Conservation (phyloP, 2,329 filamentous ascomycete species). For the Aspergillus puulaauensis region DNA sequence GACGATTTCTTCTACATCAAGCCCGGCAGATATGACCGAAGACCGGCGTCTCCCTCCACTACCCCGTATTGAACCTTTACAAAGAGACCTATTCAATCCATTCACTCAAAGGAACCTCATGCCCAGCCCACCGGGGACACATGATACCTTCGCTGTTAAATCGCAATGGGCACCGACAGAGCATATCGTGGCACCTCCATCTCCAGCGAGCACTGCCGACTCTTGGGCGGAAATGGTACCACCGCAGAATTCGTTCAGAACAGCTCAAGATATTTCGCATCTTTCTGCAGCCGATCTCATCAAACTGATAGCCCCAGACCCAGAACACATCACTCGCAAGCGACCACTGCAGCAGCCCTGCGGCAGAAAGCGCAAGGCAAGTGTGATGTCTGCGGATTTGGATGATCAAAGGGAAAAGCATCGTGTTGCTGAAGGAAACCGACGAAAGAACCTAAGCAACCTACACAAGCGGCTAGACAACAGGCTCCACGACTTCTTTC, state of each 20-base stretch:
- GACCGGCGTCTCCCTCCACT: conserved; percentile 39
- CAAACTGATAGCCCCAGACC: conserved; percentile 35
- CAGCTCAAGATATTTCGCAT: conserved; percentile 26
- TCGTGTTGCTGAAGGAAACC: conserved; percentile 41
- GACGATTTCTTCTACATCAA: conserved; percentile 21
- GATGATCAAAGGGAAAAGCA: conserved; percentile 43
- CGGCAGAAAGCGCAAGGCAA: conserved; percentile 40
- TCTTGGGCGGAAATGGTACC: conserved; percentile 36
- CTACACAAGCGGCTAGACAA: conserved; percentile 38
- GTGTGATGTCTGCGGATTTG: conserved; percentile 28
- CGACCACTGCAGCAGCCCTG: conserved; percentile 40
- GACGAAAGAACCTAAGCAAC: conserved; percentile 41
- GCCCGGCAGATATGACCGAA: conserved; percentile 29
- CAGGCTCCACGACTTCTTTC: conserved; percentile 40
- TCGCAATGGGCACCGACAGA: conserved; percentile 31
- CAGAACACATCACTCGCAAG: conserved; percentile 39
- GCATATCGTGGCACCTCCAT: conserved; percentile 34
- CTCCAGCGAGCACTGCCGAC: conserved; percentile 39
- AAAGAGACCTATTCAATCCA: conserved; percentile 39
- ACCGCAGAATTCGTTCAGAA: conserved; percentile 31
- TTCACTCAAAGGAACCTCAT: conserved; percentile 30
- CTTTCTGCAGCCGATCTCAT: conserved; percentile 34
- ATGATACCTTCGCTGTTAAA: conserved; percentile 36
- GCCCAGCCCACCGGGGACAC: conserved; percentile 33
- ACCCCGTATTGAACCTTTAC: conserved; percentile 37